Conservation (phyloP, 768 basidiomycete species). For the Saitozyma podzolica region DNA sequence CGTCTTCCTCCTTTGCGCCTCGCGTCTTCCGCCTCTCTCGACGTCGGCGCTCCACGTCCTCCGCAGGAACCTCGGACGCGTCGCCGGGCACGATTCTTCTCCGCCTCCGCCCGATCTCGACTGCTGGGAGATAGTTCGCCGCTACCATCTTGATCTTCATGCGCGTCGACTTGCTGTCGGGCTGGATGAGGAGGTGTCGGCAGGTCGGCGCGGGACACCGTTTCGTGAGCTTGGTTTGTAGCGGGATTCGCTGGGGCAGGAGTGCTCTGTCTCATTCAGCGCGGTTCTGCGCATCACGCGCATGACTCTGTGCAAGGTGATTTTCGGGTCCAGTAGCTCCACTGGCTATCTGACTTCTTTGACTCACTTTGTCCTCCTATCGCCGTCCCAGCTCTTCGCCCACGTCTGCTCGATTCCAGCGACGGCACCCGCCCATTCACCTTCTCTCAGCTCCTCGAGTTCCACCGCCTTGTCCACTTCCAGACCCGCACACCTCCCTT, state of each 20-base stretch:
- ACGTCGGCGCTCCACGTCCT: conserved; percentile 24
- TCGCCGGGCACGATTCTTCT: conserved; percentile 11
- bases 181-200: conserved; percentile 95
- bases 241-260: conserved; percentile 82
- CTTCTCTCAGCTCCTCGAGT: no score
- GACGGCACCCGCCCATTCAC: no score
- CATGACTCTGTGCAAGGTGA: background rate
- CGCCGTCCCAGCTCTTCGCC: conserved; percentile 6
- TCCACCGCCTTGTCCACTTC: conserved; percentile 58
- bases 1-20: conserved; percentile 35
- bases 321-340: background rate
- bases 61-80: background rate
- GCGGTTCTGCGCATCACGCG: conserved; percentile 1
- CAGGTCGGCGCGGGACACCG: conserved; percentile 77
- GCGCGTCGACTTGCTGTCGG: conserved; percentile 91
- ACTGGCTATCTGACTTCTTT: background rate
- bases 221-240: conserved; percentile 92
- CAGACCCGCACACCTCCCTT: conserved; percentile 63
- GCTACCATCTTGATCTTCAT: conserved; percentile 98
- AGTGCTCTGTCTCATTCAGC: conserved; percentile 62
- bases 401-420: background rate
- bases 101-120: conserved; percentile 59
- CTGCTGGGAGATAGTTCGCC: conserved; percentile 86
- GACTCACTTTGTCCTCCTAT: background rate
- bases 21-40: conserved; percentile 28